These are phyloP conservation scores for Rhododendron henanense DNA, from an alignment of 148 eudicot species.

Conservation along the genomic window DNA sequence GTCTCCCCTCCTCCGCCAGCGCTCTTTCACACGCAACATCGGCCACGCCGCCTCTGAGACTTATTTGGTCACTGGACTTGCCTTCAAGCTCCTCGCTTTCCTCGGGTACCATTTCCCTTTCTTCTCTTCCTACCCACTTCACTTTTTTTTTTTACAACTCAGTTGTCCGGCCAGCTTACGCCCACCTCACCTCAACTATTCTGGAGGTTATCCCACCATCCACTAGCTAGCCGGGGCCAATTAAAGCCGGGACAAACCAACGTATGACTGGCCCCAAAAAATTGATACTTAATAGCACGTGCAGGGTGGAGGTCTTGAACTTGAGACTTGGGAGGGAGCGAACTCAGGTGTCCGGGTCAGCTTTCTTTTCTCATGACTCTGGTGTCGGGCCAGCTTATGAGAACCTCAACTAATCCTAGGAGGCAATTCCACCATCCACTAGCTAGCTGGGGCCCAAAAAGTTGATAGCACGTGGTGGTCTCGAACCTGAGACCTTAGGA, in stretches of 20 bases:
- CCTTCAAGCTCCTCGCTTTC: slow-evolving; percentile 63
- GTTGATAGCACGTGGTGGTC: not conserved
- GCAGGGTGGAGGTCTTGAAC: too few species aligned
- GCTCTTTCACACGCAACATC: slow-evolving; percentile 54
- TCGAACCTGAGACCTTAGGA: not conserved
- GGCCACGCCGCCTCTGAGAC: slow-evolving; percentile 92
- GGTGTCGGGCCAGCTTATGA: not conserved
- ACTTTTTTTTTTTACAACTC: too few species aligned
- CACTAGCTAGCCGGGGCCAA: not conserved
- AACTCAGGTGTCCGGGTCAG: too few species aligned
- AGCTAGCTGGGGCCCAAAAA: not conserved
- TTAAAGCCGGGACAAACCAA: not conserved
- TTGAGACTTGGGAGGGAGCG: too few species aligned
- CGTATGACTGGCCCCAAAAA: too few species aligned
- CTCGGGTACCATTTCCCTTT: slow-evolving; percentile 58
- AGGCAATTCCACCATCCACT: not conserved
- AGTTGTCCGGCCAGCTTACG: not conserved
- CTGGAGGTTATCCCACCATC: not conserved
- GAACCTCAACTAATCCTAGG: not conserved
- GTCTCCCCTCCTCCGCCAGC: slow-evolving; percentile 19
- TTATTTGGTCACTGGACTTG: slow-evolving; percentile 63
- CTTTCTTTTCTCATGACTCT: too few species aligned
- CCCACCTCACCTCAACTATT: too few species aligned
- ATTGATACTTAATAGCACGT: too few species aligned
- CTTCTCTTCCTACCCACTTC: not conserved